Percentiles rank a stretch among this genome's conserved stretches.
phyloP scores from a whole-genome alignment of 2,329 filamentous ascomycete genomes.

The Xylariaceae sp. region DNA sequence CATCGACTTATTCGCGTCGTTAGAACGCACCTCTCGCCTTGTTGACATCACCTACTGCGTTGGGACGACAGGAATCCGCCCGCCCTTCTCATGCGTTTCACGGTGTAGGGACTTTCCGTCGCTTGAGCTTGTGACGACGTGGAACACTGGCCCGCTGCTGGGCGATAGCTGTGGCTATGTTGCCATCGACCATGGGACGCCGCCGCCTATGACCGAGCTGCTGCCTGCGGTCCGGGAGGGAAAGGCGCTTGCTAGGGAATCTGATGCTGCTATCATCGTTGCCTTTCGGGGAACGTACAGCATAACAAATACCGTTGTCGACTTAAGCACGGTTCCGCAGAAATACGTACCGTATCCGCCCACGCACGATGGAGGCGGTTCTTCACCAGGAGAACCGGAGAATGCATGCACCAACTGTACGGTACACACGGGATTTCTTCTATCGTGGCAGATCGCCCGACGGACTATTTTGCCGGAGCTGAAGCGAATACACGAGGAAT shows the following conservation, averaged over 20 bases:
- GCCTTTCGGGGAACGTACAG: slow-evolving; percentile 95
- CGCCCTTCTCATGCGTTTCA: slow-evolving; percentile 80
- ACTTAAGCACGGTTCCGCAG: slow-evolving; percentile 85
- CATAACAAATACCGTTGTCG: slow-evolving; percentile 82
- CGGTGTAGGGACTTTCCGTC: slow-evolving; percentile 79
- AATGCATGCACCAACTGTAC: slow-evolving; percentile 78
- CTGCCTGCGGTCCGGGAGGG: background rate
- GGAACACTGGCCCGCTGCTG: slow-evolving; percentile 83
- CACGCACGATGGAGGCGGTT: slow-evolving; percentile 40
- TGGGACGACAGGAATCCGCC: slow-evolving; percentile 72
- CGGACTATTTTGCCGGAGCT: slow-evolving; percentile 65
- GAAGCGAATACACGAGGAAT: slow-evolving; percentile 50
- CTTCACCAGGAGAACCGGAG: slow-evolving; percentile 36
- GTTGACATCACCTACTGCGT: slow-evolving; percentile 96
- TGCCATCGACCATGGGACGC: slow-evolving; percentile 68
- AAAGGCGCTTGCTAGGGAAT: slow-evolving; percentile 8
- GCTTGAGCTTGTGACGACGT: slow-evolving; percentile 76
- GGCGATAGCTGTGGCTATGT: slow-evolving; percentile 93
- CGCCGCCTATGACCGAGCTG: slow-evolving; percentile 11
- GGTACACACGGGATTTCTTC: slow-evolving; percentile 85
- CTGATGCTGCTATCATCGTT: slow-evolving; percentile 60
- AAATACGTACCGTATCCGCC: slow-evolving; percentile 84
- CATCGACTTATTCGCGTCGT: slow-evolving; percentile 64
- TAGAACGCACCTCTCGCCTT: slow-evolving; percentile 84
- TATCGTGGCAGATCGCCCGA: slow-evolving; percentile 76